Evolutionary conservation across 177 flowering plant species (phyloP), one percentile per base, ranked within the genome.

Genomic region (Vitis hybrid): DNA sequence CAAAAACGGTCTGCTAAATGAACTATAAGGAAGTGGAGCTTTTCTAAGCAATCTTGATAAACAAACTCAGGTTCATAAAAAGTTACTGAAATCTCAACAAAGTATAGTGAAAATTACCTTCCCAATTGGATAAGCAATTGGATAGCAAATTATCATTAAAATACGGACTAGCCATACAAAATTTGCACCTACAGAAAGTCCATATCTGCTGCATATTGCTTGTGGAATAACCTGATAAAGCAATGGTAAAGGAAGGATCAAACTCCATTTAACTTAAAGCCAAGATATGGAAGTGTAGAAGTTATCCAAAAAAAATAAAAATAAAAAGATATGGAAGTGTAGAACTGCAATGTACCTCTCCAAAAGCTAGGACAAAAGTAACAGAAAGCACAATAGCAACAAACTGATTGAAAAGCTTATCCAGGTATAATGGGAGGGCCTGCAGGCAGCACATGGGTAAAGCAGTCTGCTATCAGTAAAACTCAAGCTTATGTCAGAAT

Each of bases 131-230:
- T 84, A 95, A 73, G 98, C 80, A 65, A 95, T 85, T 64, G 99
- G 99, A 76, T 86, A 95, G 84, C 95, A 89, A 55, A 95, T 79
- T 38, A 92, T 75, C 98, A 93, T 92, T 66, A 95, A 70, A 76
- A 92, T 72, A 14, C 97, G 87, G 58, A 95, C 99, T 70, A 95
- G 97, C 91, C 94, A 87, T 9, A 88, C 91, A 78, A 92, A 90
- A 82, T 92, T 94, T 62, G 99, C 93, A 58, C 99, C 99, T 3
- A 95, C 94, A 70, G 99, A 94, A 61, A 95, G 97, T 31, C 99
- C 99, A 86, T 95, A 95, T 83, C 99, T 85, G 18, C 94, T 74
- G 68, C 98, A 95, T 79, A 87, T 90, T 49, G 99, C 87, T 89
- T 95, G 99, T 24, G 99, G 99, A 80, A 95, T 89, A 80, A 95